Evolutionary conservation across 345 rosid genomes (phyloP), one percentile per base, ranked within the genome.

Genomic region (Camelina hispida): DNA sequence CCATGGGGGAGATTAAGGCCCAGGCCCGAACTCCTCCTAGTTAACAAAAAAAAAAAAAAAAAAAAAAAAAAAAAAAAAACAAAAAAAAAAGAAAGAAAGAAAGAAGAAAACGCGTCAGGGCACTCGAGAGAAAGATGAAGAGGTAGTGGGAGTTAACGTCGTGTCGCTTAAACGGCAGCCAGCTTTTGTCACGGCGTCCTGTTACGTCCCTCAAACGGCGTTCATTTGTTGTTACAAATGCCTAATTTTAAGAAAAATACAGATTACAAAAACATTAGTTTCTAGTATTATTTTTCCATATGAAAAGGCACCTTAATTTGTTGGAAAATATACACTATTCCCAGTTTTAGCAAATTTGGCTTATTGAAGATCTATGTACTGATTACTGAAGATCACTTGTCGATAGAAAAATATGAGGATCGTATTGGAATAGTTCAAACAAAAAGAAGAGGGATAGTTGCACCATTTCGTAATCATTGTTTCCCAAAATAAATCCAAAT

Each of bases 121-220:
- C 80, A 77, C 80, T 77, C 62, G 68, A 64, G 76, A 57, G 67
- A 58, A 37, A 64, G 77, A 47, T 9, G 60, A 71, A 71, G 76
- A 72, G 71, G 56, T 77, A 77, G 77, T 77, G 81, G 80, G 30
- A 38, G 77, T 71, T 76, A 71, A 65, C 76, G 72, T 71, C 76
- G 62, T 77, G 76, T 71, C 80, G 72, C 72, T 48, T 66, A 71
- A 71, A 77, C 76, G 76, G 72, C 76, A 71, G 76, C 47, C 76
- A 56, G 67, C 76, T 77, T 71, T 77, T 57, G 52, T 71, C 37
- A 71, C 76, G 80, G 61, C 76, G 50, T 55, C 46, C 64, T 65
- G 52, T 76, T 34, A 69, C 64, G 43, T 52, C 16, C 54, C 16
- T 34, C 6, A 54, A 54, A 62, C 65, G 65, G 68, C 79, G 73